These are phyloP conservation scores for Kurtzmaniella quercitrusa DNA, from an alignment of 1,139 yeast genomes.

Conservation along the genomic window DNA sequence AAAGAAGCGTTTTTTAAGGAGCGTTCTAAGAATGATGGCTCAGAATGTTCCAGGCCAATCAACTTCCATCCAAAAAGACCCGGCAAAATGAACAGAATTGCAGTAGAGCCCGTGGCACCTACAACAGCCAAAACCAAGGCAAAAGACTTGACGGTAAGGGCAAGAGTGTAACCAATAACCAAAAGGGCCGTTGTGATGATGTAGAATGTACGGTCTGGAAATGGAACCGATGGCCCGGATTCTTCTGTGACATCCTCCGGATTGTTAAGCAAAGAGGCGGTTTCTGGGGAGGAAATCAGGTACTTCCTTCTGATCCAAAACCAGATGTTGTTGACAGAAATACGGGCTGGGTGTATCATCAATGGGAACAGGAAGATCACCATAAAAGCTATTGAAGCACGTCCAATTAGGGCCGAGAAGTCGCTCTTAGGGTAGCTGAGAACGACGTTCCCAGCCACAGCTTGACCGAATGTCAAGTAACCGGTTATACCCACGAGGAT, in stretches of 20 bases:
- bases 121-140: conserved; percentile 54
- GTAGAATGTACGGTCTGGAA: conserved; percentile 45
- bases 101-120: conserved; percentile 60
- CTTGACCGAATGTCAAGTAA: conserved; percentile 41
- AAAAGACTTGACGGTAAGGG: conserved; percentile 46
- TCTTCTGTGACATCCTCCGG: conserved; percentile 3
- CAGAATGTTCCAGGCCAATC: conserved; percentile 30
- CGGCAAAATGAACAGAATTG: conserved; percentile 56
- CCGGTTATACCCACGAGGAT: conserved; percentile 40
- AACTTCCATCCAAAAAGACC: conserved; percentile 55
- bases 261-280: conserved; percentile 12
- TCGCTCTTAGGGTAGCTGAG: conserved; percentile 53
- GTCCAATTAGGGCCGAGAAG: conserved; percentile 47
- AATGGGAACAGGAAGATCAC: conserved; percentile 86
- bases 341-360: conserved; percentile 89
- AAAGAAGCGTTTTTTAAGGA: conserved; percentile 25
- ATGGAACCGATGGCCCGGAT: conserved; percentile 39
- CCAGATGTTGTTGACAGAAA: conserved; percentile 72
- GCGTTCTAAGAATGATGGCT: conserved; percentile 19
- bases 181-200: conserved; percentile 44
- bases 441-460: conserved; percentile 71
- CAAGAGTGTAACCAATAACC: conserved; percentile 38
- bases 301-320: conserved; percentile 37
- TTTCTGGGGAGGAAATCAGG: conserved; percentile 6
- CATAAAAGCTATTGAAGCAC: conserved; percentile 73